Conservation (phyloP, 2,329 filamentous ascomycete species). For the Colletotrichum navitas region DNA sequence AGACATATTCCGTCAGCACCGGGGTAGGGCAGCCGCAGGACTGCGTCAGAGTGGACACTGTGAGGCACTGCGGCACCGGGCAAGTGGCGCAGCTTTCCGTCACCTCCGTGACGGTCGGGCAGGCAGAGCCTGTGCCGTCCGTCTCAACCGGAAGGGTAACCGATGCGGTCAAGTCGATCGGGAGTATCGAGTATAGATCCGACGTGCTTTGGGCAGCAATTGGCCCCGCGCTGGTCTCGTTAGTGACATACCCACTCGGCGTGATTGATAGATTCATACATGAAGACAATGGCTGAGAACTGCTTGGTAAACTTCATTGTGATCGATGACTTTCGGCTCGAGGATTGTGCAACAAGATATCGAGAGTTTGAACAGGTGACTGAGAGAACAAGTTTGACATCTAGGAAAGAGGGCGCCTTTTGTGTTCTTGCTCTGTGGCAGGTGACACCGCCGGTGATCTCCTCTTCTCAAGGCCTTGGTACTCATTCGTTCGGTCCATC, state of each 20-base stretch:
- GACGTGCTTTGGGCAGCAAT: conserved; percentile 18
- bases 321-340: not conserved
- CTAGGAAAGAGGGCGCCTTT: not conserved
- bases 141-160: not conserved
- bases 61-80: conserved; percentile 49
- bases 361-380: not conserved
- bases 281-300: not conserved
- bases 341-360: too few relatives aligned
- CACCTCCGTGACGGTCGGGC: conserved; percentile 53
- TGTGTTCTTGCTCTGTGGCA: not conserved
- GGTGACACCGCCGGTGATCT: conserved; percentile 5
- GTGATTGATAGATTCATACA: not conserved
- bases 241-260: not conserved
- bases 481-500: conserved; percentile 14
- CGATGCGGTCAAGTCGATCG: not conserved
- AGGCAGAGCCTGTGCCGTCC: conserved; percentile 30
- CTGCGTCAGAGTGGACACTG: conserved; percentile 48
- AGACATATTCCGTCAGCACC: conserved; percentile 48
- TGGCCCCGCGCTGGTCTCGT: conserved; percentile 1
- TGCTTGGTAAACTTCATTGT: conserved; percentile 15
- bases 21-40: conserved; percentile 50
- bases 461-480: not conserved
- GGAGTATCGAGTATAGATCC: conserved; percentile 8
- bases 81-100: conserved; percentile 52
- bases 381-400: not conserved